These are phyloP conservation scores for Didymellaceae sp. DNA, from an alignment of 2,329 filamentous ascomycete genomes.

Conservation along the genomic window DNA sequence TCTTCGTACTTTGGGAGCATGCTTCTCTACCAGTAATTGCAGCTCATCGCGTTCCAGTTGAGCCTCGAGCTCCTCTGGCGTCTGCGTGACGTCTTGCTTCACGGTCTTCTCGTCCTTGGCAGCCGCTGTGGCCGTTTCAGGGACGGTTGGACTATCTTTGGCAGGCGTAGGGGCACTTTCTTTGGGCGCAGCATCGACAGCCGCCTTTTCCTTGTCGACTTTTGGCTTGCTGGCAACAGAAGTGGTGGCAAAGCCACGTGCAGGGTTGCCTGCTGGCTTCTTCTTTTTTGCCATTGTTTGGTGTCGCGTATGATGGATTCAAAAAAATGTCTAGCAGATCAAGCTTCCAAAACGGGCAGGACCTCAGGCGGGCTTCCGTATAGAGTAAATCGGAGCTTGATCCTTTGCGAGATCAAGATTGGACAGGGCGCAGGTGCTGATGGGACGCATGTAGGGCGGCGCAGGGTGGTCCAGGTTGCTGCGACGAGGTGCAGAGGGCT, in stretches of 20 bases:
- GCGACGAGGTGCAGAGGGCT: slow-evolving; percentile 20
- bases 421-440: slow-evolving; percentile 27
- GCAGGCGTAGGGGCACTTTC: slow-evolving; percentile 15
- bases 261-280: slow-evolving; percentile 85
- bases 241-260: slow-evolving; percentile 90
- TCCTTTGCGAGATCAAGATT: slow-evolving; percentile 46
- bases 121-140: slow-evolving; percentile 13
- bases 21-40: slow-evolving; percentile 84
- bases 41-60: slow-evolving; percentile 91
- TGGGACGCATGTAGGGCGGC: slow-evolving; percentile 45
- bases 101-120: slow-evolving; percentile 26
- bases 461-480: slow-evolving; percentile 20
- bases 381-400: slow-evolving; percentile 46
- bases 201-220: slow-evolving; percentile 38
- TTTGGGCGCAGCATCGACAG: slow-evolving; percentile 26
- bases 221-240: slow-evolving; percentile 87
- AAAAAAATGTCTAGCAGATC: slow-evolving; percentile 12
- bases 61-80: slow-evolving; percentile 86
- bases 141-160: slow-evolving; percentile 22
- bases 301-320: slow-evolving; percentile 4
- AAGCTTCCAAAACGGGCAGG: slow-evolving; percentile 22
- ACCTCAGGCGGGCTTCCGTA: slow-evolving; percentile 35
- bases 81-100: slow-evolving; percentile 57
- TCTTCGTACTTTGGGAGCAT: slow-evolving; percentile 77
- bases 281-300: slow-evolving; percentile 85